phyloP scores from a whole-genome alignment of 768 basidiomycete genomes.

The Auriculariales sp. region DNA sequence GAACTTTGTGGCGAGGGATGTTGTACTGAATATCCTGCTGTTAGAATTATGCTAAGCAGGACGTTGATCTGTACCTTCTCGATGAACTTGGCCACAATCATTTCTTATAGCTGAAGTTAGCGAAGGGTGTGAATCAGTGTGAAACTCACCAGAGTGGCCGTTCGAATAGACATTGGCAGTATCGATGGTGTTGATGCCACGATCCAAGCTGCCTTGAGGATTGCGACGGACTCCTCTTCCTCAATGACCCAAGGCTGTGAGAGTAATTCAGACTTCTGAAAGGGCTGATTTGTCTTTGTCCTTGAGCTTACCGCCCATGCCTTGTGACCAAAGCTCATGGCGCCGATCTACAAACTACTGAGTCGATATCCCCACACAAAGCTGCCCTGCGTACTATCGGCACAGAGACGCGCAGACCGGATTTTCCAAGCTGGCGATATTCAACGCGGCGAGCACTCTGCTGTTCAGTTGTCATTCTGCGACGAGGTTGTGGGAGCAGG shows the following conservation, averaged over 20 bases:
- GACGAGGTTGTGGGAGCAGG: too few species aligned
- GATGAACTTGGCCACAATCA: slow-evolving; percentile 10
- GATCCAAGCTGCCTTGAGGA: slow-evolving; percentile 17
- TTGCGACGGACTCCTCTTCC: slow-evolving; percentile 9
- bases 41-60: not conserved
- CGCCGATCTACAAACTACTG: slow-evolving; percentile 2
- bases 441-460: too few species aligned
- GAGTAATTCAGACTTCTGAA: too few species aligned
- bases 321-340: slow-evolving; percentile 11
- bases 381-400: slow-evolving; percentile 10
- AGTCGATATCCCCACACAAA: not conserved
- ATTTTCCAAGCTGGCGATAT: slow-evolving; percentile 14
- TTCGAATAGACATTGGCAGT: slow-evolving; percentile 18
- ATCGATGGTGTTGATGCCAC: slow-evolving; percentile 16
- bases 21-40: slow-evolving; percentile 11
- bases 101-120: slow-evolving; percentile 13
- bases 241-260: too few species aligned
- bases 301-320: too few species aligned
- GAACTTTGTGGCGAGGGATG: slow-evolving; percentile 19
- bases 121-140: too few species aligned
- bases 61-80: slow-evolving; percentile 3
- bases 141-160: too few species aligned
- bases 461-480: too few species aligned
- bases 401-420: slow-evolving; percentile 13
- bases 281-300: too few species aligned